Percentiles rank a stretch among this genome's conserved stretches.
These are phyloP conservation scores for Didymella lethalis DNA, from an alignment of 2,329 filamentous ascomycete species.

Conservation along the genomic window DNA sequence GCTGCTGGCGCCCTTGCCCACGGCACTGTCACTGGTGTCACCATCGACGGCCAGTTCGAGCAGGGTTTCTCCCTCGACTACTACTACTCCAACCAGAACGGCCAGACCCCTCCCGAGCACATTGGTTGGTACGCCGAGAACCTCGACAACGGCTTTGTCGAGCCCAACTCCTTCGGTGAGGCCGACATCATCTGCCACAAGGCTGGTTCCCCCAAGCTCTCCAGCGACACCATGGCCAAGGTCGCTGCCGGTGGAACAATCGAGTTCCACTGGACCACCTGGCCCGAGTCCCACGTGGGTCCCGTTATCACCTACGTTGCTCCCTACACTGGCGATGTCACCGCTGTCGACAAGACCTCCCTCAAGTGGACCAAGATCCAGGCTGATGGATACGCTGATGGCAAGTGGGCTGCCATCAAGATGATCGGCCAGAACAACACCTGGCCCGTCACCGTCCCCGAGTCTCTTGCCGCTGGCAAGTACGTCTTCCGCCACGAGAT, in stretches of 20 bases:
- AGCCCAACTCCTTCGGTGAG: constrained; percentile 37
- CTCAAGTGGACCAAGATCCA: constrained; percentile 53
- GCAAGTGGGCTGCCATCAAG: constrained; percentile 49
- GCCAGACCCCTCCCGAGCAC: constrained; percentile 40
- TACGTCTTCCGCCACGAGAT: constrained; percentile 66
- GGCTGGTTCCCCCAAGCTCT: constrained; percentile 56
- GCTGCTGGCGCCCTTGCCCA: constrained; percentile 55
- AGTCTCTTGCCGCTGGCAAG: constrained; percentile 55
- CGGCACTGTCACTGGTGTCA: constrained; percentile 56
- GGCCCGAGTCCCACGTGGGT: constrained; percentile 50
- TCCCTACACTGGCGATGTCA: constrained; percentile 42
- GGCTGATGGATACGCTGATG: constrained; percentile 40
- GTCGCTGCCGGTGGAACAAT: constrained; percentile 68
- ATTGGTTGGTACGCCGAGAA: constrained; percentile 56
- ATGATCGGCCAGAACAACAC: constrained; percentile 60
- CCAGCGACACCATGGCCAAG: constrained; percentile 56
- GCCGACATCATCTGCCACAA: constrained; percentile 68
- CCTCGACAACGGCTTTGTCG: constrained; percentile 49
- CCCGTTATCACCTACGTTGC: constrained; percentile 53
- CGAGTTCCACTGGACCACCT: constrained; percentile 60
- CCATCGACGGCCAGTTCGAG: constrained; percentile 58
- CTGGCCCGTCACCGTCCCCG: constrained; percentile 56
- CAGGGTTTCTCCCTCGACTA: constrained; percentile 54
- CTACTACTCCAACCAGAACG: constrained; percentile 48
- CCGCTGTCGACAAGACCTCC: constrained; percentile 45